Base-by-base conservation (phyloP, 768 basidiomycete genomes). In the Tricholoma furcatifolium region DNA sequence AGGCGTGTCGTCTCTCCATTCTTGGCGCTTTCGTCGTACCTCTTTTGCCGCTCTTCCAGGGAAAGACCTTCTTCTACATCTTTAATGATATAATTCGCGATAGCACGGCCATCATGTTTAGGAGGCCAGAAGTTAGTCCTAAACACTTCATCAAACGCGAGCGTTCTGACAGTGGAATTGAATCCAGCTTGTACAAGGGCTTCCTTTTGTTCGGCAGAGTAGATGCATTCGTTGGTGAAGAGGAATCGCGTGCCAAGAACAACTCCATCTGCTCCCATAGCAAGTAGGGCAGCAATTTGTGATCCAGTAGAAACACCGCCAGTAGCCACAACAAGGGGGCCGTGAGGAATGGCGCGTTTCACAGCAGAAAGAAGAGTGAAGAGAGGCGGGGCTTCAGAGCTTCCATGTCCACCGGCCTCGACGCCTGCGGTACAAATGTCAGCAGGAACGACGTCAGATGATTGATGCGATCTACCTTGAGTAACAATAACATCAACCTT, bases 401-500 rank as follows among this genome's bases (percentile, higher is more conserved):
- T 55, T 2, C 76, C 78, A 58, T 80, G 79, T 6, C 80, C 80
- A 3, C 80, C 80, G 6, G 78, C 70, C 58, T 82, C 80, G 46
- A 63, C 68, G 11, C 79, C 79, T 80, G 18, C 15, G 40, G 23
- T 10, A 31, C n/a, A 11, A 17, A 43, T 43, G 64, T 18, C 81
- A 60, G 18, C 73, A 42, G 6, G 46, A 30, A 4, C 40, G 50
- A 11, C 0, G 14, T 4, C 4, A 35, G 14, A 41, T 2, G 40
- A 32, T 30, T 34, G 0, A 1, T 4, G 11, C 15, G n/a, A 43
- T 35, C 17, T 21, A 47, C 87, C 86, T 77, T 89, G 87, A 0
- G 77, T 81, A 4, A 88, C 82, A 27, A 89, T 54, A 1, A 81
- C 78, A 60, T 89, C 87, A 0, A 75, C 79, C 34, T 77, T 74